These are phyloP conservation scores for Citrullus colocynthis DNA, from an alignment of 306 rosid genomes.

Conservation along the genomic window DNA sequence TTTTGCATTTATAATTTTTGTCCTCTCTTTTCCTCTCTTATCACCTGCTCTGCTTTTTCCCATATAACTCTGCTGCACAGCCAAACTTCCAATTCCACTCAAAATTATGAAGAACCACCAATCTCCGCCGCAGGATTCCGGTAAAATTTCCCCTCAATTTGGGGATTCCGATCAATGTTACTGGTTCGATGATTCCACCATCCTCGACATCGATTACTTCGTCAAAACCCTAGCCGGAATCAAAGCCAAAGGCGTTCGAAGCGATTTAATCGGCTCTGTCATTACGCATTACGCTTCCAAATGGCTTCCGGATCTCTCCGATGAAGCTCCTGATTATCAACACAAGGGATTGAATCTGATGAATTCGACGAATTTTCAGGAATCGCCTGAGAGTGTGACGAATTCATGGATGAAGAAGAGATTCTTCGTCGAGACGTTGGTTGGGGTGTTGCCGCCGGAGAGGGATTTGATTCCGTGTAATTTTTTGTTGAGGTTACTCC, in stretches of 20 bases:
- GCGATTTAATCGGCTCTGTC: constrained; percentile 64
- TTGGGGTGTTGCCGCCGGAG: constrained; percentile 76
- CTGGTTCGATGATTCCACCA: constrained; percentile 80
- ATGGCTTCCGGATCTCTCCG: constrained; percentile 88
- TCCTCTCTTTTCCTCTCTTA: constrained; percentile 9
- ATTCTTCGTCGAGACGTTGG: constrained; percentile 81
- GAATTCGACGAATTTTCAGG: constrained; percentile 13
- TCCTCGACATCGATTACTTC: constrained; percentile 90
- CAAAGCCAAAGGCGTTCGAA: constrained; percentile 67
- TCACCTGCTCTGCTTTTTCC: background rate
- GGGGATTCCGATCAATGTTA: constrained; percentile 27
- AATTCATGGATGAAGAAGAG: constrained; percentile 70
- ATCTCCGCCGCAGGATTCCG: constrained; percentile 13
- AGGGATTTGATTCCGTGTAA: constrained; percentile 75
- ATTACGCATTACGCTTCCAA: constrained; percentile 84
- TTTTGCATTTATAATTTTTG: constrained; percentile 35
- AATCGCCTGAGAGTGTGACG: constrained; percentile 47
- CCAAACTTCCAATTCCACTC: background rate
- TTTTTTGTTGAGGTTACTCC: constrained; percentile 69
- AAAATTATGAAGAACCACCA: constrained; percentile 2
- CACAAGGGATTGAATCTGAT: background rate
- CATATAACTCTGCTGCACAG: background rate
- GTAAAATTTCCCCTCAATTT: constrained; percentile 39
- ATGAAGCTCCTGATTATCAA: constrained; percentile 14
- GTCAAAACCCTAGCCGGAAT: constrained; percentile 75